Base-by-base conservation (phyloP, 768 basidiomycete genomes). In the Coprinopsis cinerea region DNA sequence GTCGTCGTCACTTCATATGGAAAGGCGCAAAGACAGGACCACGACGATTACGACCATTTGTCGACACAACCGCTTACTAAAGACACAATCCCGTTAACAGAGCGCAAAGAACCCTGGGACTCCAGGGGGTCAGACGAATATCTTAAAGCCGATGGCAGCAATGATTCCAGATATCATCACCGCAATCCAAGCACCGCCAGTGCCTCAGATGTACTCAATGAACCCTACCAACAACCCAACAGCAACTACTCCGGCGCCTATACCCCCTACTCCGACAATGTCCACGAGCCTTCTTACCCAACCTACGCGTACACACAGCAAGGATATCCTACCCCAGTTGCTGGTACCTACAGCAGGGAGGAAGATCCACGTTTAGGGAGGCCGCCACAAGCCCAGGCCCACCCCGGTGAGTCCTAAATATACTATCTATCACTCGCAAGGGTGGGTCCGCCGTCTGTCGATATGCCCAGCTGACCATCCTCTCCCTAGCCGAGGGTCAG, bases 1-100 rank as follows among this genome's bases (percentile, higher is more conserved):
- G 44, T 73, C 34, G 64, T 75, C 23, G 49, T 73, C 40, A 66
- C 67, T 7, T 82, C 82, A 1, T 96, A 92, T 64, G 78, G 83
- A 23, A 66, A 71, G 15, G 74, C 78, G 11, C 92, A 95, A 64
- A 81, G 81, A 25, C 73, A 71, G n/a, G 91, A 92, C 59, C 89
- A 92, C 61, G 78, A 78, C 54, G 82, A 85, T 59, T 93, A 90
- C 59, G 82, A 86, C 59, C 78, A 80, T 22, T 72, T 89, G 49
- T 82, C 79, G 2, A 69, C 72, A 11, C 71, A 72, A 55, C 73
- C 76, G 42, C 63, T 80, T 49, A 76, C 72, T 26, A 68, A 69
- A 55, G 81, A 85, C 55, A 72, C 59, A 43, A 82, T 85, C 27
- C 80, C 81, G 9, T 75, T 89, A 69, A 74, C 72, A 53, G 72